Evolutionary conservation across 2,329 filamentous ascomycete genomes (phyloP).

Genomic region (Colletotrichum sp.): DNA sequence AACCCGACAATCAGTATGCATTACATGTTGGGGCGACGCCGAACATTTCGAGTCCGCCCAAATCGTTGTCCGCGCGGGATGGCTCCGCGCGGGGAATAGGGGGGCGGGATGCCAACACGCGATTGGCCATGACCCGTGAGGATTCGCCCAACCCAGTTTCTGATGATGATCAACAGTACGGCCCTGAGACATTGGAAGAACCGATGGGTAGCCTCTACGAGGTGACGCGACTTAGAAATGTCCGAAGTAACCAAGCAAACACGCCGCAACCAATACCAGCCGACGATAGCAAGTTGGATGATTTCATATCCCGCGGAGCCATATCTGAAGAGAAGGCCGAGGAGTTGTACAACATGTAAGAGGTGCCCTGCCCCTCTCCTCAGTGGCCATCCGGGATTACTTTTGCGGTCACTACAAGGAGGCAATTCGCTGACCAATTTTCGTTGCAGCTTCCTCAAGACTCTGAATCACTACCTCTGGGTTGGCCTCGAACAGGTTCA

Average conservation of each 20-base stretch:
- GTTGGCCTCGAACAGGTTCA: conserved; percentile 57
- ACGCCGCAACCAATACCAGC: neutral
- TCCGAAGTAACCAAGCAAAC: conserved; percentile 25
- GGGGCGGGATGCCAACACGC: neutral
- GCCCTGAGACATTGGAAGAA: conserved; percentile 37
- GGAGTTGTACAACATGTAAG: conserved; percentile 47
- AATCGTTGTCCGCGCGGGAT: neutral
- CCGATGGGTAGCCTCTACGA: conserved; percentile 61
- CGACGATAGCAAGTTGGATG: conserved; percentile 22
- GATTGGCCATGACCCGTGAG: neutral
- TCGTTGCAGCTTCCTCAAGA: conserved; percentile 43
- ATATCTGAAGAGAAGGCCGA: conserved; percentile 51
- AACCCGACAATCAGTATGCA: fast-evolving
- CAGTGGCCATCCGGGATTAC: fast-evolving
- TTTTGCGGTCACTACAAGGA: neutral
- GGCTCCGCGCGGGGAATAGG: neutral
- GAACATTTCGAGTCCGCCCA: neutral
- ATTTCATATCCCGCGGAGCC: conserved; percentile 54
- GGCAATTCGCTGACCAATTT: neutral
- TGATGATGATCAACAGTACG: conserved; percentile 26
- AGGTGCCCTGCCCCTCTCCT: fast-evolving
- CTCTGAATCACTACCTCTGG: conserved; percentile 57
- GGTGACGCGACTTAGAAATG: conserved; percentile 51
- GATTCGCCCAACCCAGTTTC: neutral
- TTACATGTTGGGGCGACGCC: neutral